Evolutionary conservation across 768 basidiomycete genomes (phyloP), one percentile per base, ranked within the genome.

Genomic region (Amanita brunnescens): DNA sequence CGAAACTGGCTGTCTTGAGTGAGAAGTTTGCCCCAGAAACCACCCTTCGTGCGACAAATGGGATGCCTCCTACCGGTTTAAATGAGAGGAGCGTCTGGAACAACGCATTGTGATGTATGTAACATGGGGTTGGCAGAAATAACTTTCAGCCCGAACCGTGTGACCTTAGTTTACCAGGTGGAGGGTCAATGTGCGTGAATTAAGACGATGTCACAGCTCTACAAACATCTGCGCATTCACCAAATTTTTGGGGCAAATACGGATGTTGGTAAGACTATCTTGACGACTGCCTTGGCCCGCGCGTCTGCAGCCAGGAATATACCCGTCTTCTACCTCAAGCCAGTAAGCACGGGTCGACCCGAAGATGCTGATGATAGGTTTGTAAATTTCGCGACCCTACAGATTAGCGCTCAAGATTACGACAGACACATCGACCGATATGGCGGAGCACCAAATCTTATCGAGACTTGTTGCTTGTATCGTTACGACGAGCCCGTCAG

Each of bases 221-320:
- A 87, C 73, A 83, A 80, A 60, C 77, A 93, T 62, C 76, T 97
- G 30, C 81, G 91, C 14, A 71, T 92, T 26, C 89, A 93, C 65
- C 91, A 95, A 63, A 72, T 97, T 53, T 95, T 96, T 61, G 95
- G 95, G 29, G 92, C 94, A 1, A 96, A 95, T 67, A 98, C 95
- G 2, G 84, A 92, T 66, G 93, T 97, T 45, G 95, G 95, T 23
- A 97, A 98, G 69, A 96, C 94, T 0, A 77, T 97, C 52, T 70
- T 97, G 49, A 87, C 91, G 1, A 80, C 92, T 2, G 90, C 90
- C 1, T 80, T 98, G 32, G 79, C 84, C 39, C 76, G 88, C 32
- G 85, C 89, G 0, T 88, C 89, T n/a, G 83, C 83, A 0, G 63
- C 74, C 1, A 69, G 64, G 49, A 70, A 72, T 21, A 71, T 71